These are phyloP conservation scores for Lathyrus tuberosus DNA, from an alignment of 306 rosid species.

Conservation along the genomic window DNA sequence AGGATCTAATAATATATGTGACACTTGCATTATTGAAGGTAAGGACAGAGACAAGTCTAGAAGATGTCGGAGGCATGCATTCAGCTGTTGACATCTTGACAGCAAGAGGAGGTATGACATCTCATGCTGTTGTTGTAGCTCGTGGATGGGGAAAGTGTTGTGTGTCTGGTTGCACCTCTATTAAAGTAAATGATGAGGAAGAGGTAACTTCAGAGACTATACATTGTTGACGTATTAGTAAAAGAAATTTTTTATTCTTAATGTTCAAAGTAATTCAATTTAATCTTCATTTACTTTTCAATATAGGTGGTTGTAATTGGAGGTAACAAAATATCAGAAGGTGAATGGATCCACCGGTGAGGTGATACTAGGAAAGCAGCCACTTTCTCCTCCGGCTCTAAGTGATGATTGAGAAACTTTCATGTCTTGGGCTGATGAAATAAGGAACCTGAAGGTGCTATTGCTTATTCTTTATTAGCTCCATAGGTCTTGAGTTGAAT, in stretches of 20 bases:
- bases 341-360: slow-evolving; percentile 96
- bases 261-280: slow-evolving; percentile 24
- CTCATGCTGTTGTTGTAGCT: slow-evolving; percentile 99
- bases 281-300: slow-evolving; percentile 24
- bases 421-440: slow-evolving; percentile 96
- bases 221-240: slow-evolving; percentile 13
- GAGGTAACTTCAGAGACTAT: slow-evolving; percentile 53
- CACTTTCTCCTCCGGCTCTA: slow-evolving; percentile 90
- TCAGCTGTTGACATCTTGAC: slow-evolving; percentile 95
- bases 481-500: slow-evolving; percentile 33
- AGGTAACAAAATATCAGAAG: slow-evolving; percentile 60
- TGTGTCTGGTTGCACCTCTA: slow-evolving; percentile 86
- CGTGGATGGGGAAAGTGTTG: slow-evolving; percentile 99
- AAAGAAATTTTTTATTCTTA: neutral
- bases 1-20: too few species aligned
- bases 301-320: slow-evolving; percentile 71
- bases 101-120: slow-evolving; percentile 99
- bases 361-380: slow-evolving; percentile 82
- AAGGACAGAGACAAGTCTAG: slow-evolving; percentile 97
- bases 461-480: slow-evolving; percentile 28
- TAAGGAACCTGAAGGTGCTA: slow-evolving; percentile 84
- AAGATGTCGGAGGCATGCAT: slow-evolving; percentile 99
- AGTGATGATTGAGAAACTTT: slow-evolving; percentile 80
- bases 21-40: slow-evolving; percentile 51
- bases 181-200: slow-evolving; percentile 66